Conservation (phyloP, 2,329 filamentous ascomycete genomes). For the Bipolaris gigantea region DNA sequence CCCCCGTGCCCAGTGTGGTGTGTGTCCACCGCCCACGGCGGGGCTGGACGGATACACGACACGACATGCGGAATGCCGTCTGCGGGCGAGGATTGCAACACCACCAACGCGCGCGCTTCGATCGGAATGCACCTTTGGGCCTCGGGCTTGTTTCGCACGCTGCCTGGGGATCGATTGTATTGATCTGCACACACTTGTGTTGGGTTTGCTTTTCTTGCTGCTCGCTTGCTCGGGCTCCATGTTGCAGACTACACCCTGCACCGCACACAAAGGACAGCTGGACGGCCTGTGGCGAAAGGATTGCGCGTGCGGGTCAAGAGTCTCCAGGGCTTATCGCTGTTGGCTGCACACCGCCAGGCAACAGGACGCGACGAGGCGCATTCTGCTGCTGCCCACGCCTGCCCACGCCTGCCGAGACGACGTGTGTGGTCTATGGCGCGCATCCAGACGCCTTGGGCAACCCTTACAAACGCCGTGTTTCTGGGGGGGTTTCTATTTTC, state of each 20-base stretch:
- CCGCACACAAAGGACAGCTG: background rate
- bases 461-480: background rate
- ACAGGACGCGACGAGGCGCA: conserved; percentile 9
- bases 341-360: conserved; percentile 10
- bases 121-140: conserved; percentile 10
- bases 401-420: background rate
- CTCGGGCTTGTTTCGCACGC: conserved; percentile 8
- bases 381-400: background rate
- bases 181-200: conserved; percentile 17
- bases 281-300: conserved; percentile 25
- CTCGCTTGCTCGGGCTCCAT: background rate
- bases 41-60: too few relatives aligned
- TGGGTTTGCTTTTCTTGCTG: conserved; percentile 18
- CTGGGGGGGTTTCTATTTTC: conserved; percentile 14
- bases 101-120: background rate
- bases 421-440: background rate
- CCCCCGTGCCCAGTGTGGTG: conserved; percentile 14
- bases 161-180: conserved; percentile 23
- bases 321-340: conserved; percentile 14
- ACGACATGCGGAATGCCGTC: conserved; percentile 8
- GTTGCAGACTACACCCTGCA: background rate
- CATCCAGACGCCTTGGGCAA: conserved; percentile 1
- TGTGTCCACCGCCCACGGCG: background rate
- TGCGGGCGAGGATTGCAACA: background rate
- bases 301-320: conserved; percentile 28